Evolutionary conservation across 2,329 filamentous ascomycete genomes (phyloP), one percentile per base, ranked within the genome.

Genomic region (Aspergillus pseudoviridinutans): DNA sequence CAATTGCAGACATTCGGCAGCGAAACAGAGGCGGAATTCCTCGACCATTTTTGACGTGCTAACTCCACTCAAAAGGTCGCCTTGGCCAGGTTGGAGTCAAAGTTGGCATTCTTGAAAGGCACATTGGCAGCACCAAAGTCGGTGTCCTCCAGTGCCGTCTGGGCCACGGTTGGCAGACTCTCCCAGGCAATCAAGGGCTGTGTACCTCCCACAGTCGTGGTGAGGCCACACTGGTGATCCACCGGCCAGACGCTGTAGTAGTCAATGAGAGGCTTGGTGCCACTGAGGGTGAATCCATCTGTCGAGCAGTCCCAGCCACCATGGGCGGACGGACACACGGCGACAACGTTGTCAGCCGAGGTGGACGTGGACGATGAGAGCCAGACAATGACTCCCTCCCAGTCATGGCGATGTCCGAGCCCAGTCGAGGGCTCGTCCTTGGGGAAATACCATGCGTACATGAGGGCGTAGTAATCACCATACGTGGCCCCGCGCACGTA

Each of bases 331-430:
- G 81, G 80, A 24, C 81, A 81, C 7, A 83, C 78, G 24, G 80
- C 81, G 1, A 78, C 64, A 29, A 84, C 67, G 1, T 74, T 78
- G 8, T 64, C 61, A 0, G 79, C 74, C 0, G 70, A 66, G 0
- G 69, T 70, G 1, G 73, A 73, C 2, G 73, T 68, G 0, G 66
- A 52, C 9, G 70, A 70, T 0, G 73, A 71, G 0, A 84, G 74
- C 79, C 79, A 84, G 27, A 84, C 74, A 38, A 84, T 78, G 0
- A 78, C 71, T n/a, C 78, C 79, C 62, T 84, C 81, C 82, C 81
- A 84, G 64, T 84, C 82, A 67, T 84, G 79, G 22, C 80, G 77
- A 61, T 84, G 82, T 8, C 81, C 81, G 3, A 81, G 66, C 0
- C 75, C 78, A 2, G 67, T 58, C 0, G 72, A 73, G 0, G 78